Base-by-base conservation (phyloP, 208 protist genomes). In the Sergeia podlipaevii region DNA sequence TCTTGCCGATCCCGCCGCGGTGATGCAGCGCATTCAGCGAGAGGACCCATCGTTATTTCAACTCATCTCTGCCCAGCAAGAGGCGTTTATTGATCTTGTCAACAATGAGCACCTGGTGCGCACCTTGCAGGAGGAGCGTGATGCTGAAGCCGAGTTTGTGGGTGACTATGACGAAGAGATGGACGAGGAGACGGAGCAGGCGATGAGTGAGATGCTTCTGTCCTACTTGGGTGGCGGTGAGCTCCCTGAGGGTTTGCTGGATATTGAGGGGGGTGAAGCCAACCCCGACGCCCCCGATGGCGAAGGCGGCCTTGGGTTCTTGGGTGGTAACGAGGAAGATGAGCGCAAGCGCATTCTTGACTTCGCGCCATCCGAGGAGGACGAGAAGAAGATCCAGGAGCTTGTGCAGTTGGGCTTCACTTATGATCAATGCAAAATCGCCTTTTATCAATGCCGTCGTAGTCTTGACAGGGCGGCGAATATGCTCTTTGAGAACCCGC, bases 401-500 rank as follows among this genome's bases (percentile, higher is more conserved):
- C 60, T 95, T 11, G 75, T 77, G 50, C 80, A 92, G 63, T 65
- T 95, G 7, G 88, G 88, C 1, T 95, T 95, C 38, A 77, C 70
- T 8, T 86, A 85, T 50, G 72, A 91, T 18, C 83, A 90, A 57
- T 88, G 80, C 57, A 91, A 90, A 49, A 33, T 84, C 10, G 83
- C 88, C 6, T 95, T 92, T 43, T 95, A 91, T 56, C 70, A 66
- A 48, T 78, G 78, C 51, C 76, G 76, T 41, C 78, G 88, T 36
- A 90, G 83, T 53, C 54, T 95, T 5, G 83, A 95, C 18, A 69
- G 88, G 10, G 83, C 88, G 11, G 85, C 88, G 10, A 91, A 95
- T 56, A 63, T 90, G 63, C 56, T 95, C 20, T 95, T 95, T 72
- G 88, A 95, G 61, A 70, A 75, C 20, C 82, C 88, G n/a, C 88